Percentiles rank a stretch among this genome's conserved stretches.
These are phyloP conservation scores for Metschnikowia amazonensis DNA, from an alignment of 805 yeast species.

Conservation along the genomic window DNA sequence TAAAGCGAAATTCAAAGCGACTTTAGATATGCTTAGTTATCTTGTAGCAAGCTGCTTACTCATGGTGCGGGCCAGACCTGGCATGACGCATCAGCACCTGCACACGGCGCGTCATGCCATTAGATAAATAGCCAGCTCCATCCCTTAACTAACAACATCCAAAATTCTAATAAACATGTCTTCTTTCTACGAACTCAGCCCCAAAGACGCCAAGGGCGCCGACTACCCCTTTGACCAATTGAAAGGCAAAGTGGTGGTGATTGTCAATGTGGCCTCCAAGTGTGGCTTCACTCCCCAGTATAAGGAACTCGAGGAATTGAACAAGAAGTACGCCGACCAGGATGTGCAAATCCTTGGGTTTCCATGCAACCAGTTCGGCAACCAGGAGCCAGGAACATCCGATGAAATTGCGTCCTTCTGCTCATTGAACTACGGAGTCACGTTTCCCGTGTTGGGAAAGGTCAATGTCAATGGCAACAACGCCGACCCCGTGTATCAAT, in stretches of 20 bases:
- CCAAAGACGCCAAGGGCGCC: slow-evolving; percentile 58
- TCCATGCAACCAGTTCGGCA: slow-evolving; percentile 44
- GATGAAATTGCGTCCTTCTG: slow-evolving; percentile 73
- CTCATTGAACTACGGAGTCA: slow-evolving; percentile 78
- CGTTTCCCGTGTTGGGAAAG: slow-evolving; percentile 85
- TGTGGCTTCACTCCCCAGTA: slow-evolving; percentile 46
- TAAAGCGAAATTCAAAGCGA: neutral
- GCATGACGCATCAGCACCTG: neutral
- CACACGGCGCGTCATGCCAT: neutral
- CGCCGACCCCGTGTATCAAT: slow-evolving; percentile 77
- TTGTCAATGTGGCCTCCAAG: slow-evolving; percentile 87
- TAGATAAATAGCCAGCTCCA: neutral
- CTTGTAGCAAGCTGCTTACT: neutral
- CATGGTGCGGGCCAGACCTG: slow-evolving; percentile 1
- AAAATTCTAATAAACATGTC: slow-evolving; percentile 39
- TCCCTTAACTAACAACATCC: neutral
- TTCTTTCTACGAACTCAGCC: slow-evolving; percentile 61
- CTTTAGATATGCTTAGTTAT: neutral
- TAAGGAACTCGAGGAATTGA: slow-evolving; percentile 39
- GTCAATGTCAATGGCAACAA: slow-evolving; percentile 83
- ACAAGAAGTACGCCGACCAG: slow-evolving; percentile 36
- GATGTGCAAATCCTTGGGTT: slow-evolving; percentile 39
- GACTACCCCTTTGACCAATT: slow-evolving; percentile 57
- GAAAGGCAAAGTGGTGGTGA: slow-evolving; percentile 75
- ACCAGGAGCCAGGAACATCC: slow-evolving; percentile 40